Evolutionary conservation across 306 rosid species (phyloP), one percentile per base, ranked within the genome.

Genomic region (Trifolium dubium): DNA sequence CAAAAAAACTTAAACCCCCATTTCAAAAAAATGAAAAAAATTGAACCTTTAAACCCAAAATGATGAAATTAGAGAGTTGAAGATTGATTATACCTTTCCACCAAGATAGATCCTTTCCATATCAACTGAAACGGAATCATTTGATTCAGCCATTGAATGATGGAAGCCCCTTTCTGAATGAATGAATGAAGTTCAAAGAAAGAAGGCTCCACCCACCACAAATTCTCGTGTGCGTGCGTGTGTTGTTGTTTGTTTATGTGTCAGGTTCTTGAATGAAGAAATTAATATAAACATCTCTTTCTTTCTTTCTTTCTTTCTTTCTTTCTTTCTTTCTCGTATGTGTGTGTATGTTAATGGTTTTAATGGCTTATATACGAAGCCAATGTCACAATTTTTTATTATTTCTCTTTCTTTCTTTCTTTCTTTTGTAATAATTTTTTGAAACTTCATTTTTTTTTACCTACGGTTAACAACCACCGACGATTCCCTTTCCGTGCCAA

Each of bases 81-180:
- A 37, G 62, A 9, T 30, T 15, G 37, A n/a, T n/a, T n/a, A n/a
- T 10, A 94, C 99, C 97, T 89, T 88, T 83, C 99, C 99, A 81
- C 97, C 93, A 55, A 94, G 95, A 83, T 92, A 87, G 96, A 94
- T 89, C 92, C 83, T 92, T 87, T 92, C 96, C 86, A 88, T 94
- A 58, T 94, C 85, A 47, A 89, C 60, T 67, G 98, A 85, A 84
- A 89, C 82, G 80, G 88, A 85, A 74, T 94, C 90, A 79, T 71
- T 84, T 3, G 89, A 81, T 15, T 89, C 91, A 46, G 89, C 87
- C 92, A 88, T 9, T 80, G 2, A 51, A 64, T 39, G 71, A 34
- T 81, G 80, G 84, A 82, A 86, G 78, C 83, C 83, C 79, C 85
- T 54, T 82, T 8, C 69, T 32, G 63, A 34, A 86, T 23, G 58